These are phyloP conservation scores for Cymbidium sinense DNA, from an alignment of 106 monocot genomes.

Conservation along the genomic window DNA sequence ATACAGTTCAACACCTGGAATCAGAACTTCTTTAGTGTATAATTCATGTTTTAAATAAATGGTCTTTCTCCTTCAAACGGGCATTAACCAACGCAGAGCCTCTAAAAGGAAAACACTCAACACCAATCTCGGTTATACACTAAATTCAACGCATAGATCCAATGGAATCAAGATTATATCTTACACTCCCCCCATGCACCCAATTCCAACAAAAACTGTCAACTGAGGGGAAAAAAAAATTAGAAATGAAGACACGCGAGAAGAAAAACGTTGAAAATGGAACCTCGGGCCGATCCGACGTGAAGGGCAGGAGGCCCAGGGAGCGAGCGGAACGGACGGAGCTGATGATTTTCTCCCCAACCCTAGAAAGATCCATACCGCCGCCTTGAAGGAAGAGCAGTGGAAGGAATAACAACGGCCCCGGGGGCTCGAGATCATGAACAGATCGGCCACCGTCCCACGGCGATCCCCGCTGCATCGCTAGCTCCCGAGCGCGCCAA, in stretches of 20 bases:
- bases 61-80: not conserved
- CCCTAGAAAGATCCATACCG: conserved; percentile 93
- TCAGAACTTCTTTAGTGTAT: not conserved
- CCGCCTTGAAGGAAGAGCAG: conserved; percentile 75
- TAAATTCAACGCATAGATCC: not conserved
- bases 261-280: not conserved
- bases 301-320: conserved; percentile 51
- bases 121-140: not conserved
- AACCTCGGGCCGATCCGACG: conserved; percentile 72
- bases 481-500: conserved; percentile 15
- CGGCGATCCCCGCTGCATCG: conserved; percentile 33
- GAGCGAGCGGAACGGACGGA: conserved; percentile 88
- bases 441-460: conserved; percentile 23
- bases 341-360: conserved; percentile 92
- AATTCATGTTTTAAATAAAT: not conserved
- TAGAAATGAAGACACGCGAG: not conserved
- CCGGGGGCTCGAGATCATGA: conserved; percentile 41
- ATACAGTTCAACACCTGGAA: not conserved
- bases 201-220: not conserved
- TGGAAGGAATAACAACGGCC: conserved; percentile 69
- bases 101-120: not conserved
- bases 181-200: not conserved
- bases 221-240: not conserved
- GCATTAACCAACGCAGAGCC: not conserved
- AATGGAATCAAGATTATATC: not conserved